These are phyloP conservation scores for Amanita subjunquillea DNA, from an alignment of 768 basidiomycete species.

Conservation along the genomic window DNA sequence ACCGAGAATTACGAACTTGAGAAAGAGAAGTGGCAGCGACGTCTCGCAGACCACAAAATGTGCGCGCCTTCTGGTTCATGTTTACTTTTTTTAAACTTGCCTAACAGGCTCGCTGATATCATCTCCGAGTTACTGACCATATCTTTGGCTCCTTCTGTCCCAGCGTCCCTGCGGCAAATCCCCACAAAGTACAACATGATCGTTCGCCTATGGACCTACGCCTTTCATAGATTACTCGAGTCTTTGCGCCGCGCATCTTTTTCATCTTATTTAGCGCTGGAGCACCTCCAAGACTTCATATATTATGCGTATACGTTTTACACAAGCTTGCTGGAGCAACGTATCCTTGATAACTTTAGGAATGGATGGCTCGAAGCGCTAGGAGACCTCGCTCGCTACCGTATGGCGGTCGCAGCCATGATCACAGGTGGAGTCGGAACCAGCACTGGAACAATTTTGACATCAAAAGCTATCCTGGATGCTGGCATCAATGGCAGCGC, in stretches of 20 bases:
- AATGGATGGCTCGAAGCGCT: constrained; percentile 92
- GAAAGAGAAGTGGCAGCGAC: constrained; percentile 66
- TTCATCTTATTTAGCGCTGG: constrained; percentile 59
- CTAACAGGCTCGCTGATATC: constrained; percentile 69
- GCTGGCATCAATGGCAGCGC: constrained; percentile 22
- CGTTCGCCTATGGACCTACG: constrained; percentile 84
- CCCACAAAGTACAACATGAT: constrained; percentile 95
- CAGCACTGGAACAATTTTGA: constrained; percentile 32
- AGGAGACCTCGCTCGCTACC: constrained; percentile 90
- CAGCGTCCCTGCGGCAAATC: constrained; percentile 80
- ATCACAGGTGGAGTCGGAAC: constrained; percentile 39
- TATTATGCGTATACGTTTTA: constrained; percentile 95
- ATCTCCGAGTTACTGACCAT: constrained; percentile 85
- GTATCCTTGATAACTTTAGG: constrained; percentile 56
- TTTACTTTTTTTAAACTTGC: constrained; percentile 6
- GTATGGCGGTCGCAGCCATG: constrained; percentile 92
- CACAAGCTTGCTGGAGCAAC: constrained; percentile 80
- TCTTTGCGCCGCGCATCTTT: constrained; percentile 80
- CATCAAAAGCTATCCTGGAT: constrained; percentile 43
- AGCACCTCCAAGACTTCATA: constrained; percentile 90
- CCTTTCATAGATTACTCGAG: constrained; percentile 85
- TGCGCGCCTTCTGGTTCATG: constrained; percentile 17
- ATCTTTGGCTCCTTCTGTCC: constrained; percentile 78
- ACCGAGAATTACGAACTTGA: constrained; percentile 47
- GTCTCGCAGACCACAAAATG: constrained; percentile 79